Evolutionary conservation across 345 rosid genomes (phyloP).

Genomic region (Linum tenue): DNA sequence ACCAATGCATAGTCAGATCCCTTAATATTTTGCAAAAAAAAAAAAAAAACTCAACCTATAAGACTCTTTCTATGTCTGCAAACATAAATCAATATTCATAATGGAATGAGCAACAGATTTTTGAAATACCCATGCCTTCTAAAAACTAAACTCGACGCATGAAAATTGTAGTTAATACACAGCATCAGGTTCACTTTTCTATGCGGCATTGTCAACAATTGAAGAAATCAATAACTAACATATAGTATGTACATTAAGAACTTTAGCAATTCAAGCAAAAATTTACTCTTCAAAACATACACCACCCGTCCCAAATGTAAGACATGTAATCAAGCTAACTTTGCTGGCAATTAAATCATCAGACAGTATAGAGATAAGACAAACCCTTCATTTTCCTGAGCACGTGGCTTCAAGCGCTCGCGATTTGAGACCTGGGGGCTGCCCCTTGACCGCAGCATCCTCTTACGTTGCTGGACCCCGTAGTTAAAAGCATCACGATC

Average conservation of each 20-base stretch:
- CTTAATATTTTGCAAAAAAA: neutral
- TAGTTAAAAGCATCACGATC: conserved; percentile 69
- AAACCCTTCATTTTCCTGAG: conserved; percentile 87
- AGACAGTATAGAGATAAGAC: conserved; percentile 19
- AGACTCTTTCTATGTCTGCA: neutral
- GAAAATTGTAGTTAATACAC: too few relatives aligned
- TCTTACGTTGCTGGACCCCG: conserved; percentile 94
- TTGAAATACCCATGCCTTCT: too few relatives aligned
- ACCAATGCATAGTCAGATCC: neutral
- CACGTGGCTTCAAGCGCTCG: conserved; percentile 53
- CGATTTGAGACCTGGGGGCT: conserved; percentile 74
- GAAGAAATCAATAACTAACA: too few relatives aligned
- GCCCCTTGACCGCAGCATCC: conserved; percentile 91
- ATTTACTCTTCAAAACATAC: neutral
- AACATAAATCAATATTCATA: too few relatives aligned
- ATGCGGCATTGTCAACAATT: too few relatives aligned
- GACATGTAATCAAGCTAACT: conserved; percentile 2
- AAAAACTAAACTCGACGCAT: too few relatives aligned
- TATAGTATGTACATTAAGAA: too few relatives aligned
- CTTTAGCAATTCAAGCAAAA: neutral
- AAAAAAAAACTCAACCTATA: neutral
- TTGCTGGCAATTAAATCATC: conserved; percentile 16
- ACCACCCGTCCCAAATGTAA: conserved; percentile 7
- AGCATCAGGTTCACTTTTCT: too few relatives aligned
- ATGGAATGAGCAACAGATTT: too few relatives aligned